Conservation (phyloP, 1,139 yeast genomes). For the Scheffersomyces illinoinensis region DNA sequence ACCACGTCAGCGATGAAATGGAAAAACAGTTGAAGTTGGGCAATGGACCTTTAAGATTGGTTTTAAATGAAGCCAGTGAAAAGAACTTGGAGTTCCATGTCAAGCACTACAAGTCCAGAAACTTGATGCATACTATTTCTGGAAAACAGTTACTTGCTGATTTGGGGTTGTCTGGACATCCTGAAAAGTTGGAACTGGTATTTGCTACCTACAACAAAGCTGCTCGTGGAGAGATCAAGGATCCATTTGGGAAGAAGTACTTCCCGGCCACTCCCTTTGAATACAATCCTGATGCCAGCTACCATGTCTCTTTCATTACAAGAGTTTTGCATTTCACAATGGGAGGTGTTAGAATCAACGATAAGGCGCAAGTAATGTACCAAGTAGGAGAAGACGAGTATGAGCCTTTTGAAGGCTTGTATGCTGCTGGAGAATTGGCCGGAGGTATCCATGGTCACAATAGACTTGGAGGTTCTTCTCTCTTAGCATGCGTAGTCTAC, state of each 20-base stretch:
- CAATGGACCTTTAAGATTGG: constrained; percentile 53
- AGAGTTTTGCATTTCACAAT: constrained; percentile 83
- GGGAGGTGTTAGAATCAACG: constrained; percentile 80
- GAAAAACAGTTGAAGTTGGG: constrained; percentile 44
- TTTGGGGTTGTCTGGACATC: constrained; percentile 30
- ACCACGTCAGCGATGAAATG: constrained; percentile 64
- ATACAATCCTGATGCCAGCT: constrained; percentile 28
- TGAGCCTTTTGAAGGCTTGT: constrained; percentile 56
- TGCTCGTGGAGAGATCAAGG: constrained; percentile 44
- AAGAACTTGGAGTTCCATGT: constrained; percentile 54
- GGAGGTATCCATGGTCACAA: constrained; percentile 84
- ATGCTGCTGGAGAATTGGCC: constrained; percentile 79
- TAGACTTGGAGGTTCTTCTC: constrained; percentile 74
- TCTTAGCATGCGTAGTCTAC: constrained; percentile 79
- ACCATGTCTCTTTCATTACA: constrained; percentile 59
- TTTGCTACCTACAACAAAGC: constrained; percentile 47
- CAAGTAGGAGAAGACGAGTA: constrained; percentile 25
- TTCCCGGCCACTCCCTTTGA: constrained; percentile 53
- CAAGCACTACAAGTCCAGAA: constrained; percentile 66
- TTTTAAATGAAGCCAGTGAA: constrained; percentile 47
- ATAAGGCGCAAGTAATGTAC: constrained; percentile 54
- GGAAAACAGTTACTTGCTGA: constrained; percentile 52
- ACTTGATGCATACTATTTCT: constrained; percentile 55
- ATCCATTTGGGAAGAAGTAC: constrained; percentile 51
- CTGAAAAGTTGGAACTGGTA: constrained; percentile 31